Base-by-base conservation (phyloP, 2,329 filamentous ascomycete species). In the Aspergillus novofumigatus region DNA sequence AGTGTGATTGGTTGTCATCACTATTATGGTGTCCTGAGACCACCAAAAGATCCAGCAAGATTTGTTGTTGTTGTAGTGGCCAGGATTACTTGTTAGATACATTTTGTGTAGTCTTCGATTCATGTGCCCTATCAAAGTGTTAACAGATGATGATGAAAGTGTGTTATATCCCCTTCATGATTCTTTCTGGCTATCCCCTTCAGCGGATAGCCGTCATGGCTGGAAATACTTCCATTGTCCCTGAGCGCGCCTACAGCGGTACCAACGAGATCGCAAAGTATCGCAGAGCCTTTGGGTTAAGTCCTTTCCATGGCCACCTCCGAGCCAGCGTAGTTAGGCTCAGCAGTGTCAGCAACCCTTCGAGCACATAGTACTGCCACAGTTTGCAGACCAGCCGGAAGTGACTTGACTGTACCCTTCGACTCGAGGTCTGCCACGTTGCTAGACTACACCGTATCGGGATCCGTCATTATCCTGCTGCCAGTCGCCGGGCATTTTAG, bases 341-440 rank as follows among this genome's bases (percentile, higher is more conserved):
- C 23, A 47, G 21, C 11, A 49, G 52, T 53, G 54, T 35, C 38
- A 48, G 50, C 51, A 53, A 49, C 53, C 49, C 57, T 50, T 57
- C 47, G 29, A 42, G 38, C 35, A 14, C 10, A 10, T 14, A 25
- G 21, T 47, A 47, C 44, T 62, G 55, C 51, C 44, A 49, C 58
- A 47, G 29, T 52, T 49, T 55, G 21, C 57, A 59, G 53, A 23
- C 59, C 61, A 58, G 47, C 53, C 60, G 60, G 62, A 55, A 56
- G 41, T 49, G 49, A 29, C 26, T 23, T 29, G 49, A 50, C n/a
- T 57, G 47, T 58, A 54, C 54, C 59, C 59, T 51, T 63, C 62
- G 59, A 65, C 61, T 65, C 59, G 50, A 52, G 51, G 57, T 47
- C 57, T 61, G 63, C 63, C 63, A 65, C 63, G 63, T 65, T 61